These are phyloP conservation scores for Teratosphaeria epicoccoides DNA, from an alignment of 2,329 filamentous ascomycete species.

Conservation along the genomic window DNA sequence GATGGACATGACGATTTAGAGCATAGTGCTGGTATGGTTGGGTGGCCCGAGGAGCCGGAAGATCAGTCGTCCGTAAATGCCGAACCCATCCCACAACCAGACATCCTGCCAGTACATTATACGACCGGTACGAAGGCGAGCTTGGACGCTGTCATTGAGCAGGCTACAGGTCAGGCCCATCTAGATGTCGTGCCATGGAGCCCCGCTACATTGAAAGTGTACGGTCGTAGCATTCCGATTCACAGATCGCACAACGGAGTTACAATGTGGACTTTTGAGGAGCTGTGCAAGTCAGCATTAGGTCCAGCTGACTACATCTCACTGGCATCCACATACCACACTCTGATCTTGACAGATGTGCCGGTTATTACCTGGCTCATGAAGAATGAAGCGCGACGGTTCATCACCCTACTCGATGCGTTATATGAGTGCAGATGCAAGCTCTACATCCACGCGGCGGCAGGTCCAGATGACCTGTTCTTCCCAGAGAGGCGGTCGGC, in stretches of 20 bases:
- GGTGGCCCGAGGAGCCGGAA: constrained; percentile 6
- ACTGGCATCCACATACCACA: constrained; percentile 69
- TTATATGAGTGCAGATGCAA: constrained; percentile 75
- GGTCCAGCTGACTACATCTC: constrained; percentile 77
- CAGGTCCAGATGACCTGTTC: constrained; percentile 63
- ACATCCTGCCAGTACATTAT: constrained; percentile 6
- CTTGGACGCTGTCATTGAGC: constrained; percentile 9
- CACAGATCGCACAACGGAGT: constrained; percentile 48
- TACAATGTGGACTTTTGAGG: constrained; percentile 55
- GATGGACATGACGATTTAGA: constrained; percentile 19
- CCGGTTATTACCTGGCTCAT: constrained; percentile 56
- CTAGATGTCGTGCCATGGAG: constrained; percentile 28
- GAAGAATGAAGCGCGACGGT: constrained; percentile 70
- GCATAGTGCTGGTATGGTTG: constrained; percentile 12
- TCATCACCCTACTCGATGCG: constrained; percentile 72
- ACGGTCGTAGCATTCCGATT: constrained; percentile 53
- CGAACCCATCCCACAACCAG: neutral
- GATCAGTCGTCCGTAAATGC: neutral
- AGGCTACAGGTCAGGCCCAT: constrained; percentile 10
- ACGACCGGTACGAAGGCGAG: neutral
- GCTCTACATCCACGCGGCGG: constrained; percentile 56
- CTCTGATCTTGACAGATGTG: constrained; percentile 60
- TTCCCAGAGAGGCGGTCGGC: constrained; percentile 43
- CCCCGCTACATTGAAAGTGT: constrained; percentile 41
- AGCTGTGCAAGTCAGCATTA: constrained; percentile 54